Evolutionary conservation across 208 protist genomes (phyloP).

Genomic region (Leishmania aethiopica): DNA sequence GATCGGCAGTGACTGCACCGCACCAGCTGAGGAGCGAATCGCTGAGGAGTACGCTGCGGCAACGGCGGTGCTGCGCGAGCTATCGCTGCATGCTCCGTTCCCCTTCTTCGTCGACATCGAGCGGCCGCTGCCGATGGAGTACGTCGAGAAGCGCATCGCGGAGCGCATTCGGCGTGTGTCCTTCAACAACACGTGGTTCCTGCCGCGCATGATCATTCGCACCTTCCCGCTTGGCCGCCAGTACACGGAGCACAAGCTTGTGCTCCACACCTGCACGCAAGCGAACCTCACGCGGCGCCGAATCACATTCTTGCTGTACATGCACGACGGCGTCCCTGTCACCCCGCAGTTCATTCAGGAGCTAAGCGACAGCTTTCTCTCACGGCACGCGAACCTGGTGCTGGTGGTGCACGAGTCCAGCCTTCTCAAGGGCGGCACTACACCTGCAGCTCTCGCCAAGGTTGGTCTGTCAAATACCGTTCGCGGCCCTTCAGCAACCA

Average conservation of each 20-base stretch:
- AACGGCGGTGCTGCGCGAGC: slow-evolving; percentile 56
- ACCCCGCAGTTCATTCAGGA: slow-evolving; percentile 61
- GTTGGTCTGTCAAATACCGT: slow-evolving; percentile 1
- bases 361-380: slow-evolving; percentile 65
- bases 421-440: slow-evolving; percentile 58
- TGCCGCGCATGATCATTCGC: slow-evolving; percentile 78
- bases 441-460: slow-evolving; percentile 24
- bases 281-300: slow-evolving; percentile 78
- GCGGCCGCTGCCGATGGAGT: slow-evolving; percentile 54
- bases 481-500: background rate
- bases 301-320: slow-evolving; percentile 85
- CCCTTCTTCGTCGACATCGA: slow-evolving; percentile 88
- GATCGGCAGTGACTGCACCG: slow-evolving; percentile 43
- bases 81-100: slow-evolving; percentile 68
- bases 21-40: slow-evolving; percentile 24
- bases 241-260: slow-evolving; percentile 76
- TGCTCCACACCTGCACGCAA: slow-evolving; percentile 86
- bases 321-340: slow-evolving; percentile 67
- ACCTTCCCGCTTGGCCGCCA: slow-evolving; percentile 77
- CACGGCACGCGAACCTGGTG: slow-evolving; percentile 76
- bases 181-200: slow-evolving; percentile 84
- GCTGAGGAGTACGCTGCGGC: slow-evolving; percentile 66
- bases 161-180: slow-evolving; percentile 84
- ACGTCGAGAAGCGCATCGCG: slow-evolving; percentile 71
- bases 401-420: slow-evolving; percentile 79